Evolutionary conservation across 352 stramenopile genomes (phyloP).

Genomic region (Phytophthora chlamydospora): DNA sequence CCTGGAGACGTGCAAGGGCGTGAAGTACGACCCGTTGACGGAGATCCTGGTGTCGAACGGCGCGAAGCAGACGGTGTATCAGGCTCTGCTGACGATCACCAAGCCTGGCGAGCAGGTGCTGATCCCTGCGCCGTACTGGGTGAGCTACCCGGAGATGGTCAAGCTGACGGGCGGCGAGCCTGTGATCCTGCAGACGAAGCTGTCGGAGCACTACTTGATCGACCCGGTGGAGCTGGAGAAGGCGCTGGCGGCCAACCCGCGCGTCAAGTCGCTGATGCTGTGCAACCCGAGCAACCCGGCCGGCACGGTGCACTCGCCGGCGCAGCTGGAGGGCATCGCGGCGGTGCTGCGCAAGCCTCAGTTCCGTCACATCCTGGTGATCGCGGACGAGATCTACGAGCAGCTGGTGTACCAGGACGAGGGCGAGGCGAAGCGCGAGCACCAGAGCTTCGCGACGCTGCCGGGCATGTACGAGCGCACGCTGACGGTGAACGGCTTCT

Average conservation of each 20-base stretch:
- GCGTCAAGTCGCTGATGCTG: slow-evolving; percentile 92
- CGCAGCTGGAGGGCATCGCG: no score
- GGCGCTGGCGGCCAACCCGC: slow-evolving; percentile 70
- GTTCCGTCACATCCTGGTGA: slow-evolving; percentile 82
- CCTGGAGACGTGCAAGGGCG: slow-evolving; percentile 89
- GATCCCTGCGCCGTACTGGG: slow-evolving; percentile 97
- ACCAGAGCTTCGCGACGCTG: slow-evolving; percentile 76
- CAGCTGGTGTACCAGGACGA: slow-evolving; percentile 92
- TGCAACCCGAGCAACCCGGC: slow-evolving; percentile 98
- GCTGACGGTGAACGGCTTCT: slow-evolving; percentile 96
- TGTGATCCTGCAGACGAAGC: slow-evolving; percentile 92
- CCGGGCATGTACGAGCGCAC: slow-evolving; percentile 92
- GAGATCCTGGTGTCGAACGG: slow-evolving; percentile 97
- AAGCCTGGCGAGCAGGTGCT: slow-evolving; percentile 94
- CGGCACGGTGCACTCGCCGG: slow-evolving; percentile 79
- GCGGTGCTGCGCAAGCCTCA: no score
- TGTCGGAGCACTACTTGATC: slow-evolving; percentile 93
- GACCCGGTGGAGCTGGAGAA: slow-evolving; percentile 79
- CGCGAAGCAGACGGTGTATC: slow-evolving; percentile 95
- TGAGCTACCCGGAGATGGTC: slow-evolving; percentile 97
- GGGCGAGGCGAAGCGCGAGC: slow-evolving; percentile 51
- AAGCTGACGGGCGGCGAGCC: slow-evolving; percentile 89
- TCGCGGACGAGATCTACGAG: slow-evolving; percentile 98
- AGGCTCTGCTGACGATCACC: slow-evolving; percentile 92
- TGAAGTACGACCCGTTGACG: slow-evolving; percentile 87